Evolutionary conservation across 192 early-diverging fungal genomes (phyloP).

Genomic region (Entomortierella chlamydospora): DNA sequence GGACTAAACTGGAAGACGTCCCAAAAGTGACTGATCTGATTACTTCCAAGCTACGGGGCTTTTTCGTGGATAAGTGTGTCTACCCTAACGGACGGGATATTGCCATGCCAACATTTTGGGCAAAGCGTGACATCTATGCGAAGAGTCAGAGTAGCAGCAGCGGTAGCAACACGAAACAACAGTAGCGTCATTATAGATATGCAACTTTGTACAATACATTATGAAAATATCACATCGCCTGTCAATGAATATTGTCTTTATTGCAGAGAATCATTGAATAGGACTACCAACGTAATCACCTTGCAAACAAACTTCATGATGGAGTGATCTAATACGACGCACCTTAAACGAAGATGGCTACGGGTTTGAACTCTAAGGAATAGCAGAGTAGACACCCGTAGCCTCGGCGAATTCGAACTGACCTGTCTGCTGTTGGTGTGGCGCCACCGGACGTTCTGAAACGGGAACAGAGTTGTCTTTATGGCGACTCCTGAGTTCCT

Average conservation of each 20-base stretch:
- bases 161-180: constrained; percentile 1
- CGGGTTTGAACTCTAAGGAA: not conserved
- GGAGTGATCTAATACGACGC: too few species aligned
- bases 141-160: constrained; percentile 36
- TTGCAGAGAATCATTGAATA: too few species aligned
- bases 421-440: not conserved
- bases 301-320: too few species aligned
- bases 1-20: constrained; percentile 96
- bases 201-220: not conserved
- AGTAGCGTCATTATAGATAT: not conserved
- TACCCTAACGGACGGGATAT: constrained; percentile 78
- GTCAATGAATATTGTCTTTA: too few species aligned
- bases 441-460: not conserved
- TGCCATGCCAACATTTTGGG: constrained; percentile 71
- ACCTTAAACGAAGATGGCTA: not conserved
- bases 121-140: constrained; percentile 55
- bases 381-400: not conserved
- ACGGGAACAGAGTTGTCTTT: not conserved
- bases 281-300: too few species aligned
- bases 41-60: constrained; percentile 71
- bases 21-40: constrained; percentile 94
- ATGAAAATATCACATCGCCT: too few species aligned
- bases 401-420: not conserved
- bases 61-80: constrained; percentile 80
- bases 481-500: constrained; percentile 7